Conservation (phyloP, 2,329 filamentous ascomycete species). For the Ophiocordyceps unilateralis region DNA sequence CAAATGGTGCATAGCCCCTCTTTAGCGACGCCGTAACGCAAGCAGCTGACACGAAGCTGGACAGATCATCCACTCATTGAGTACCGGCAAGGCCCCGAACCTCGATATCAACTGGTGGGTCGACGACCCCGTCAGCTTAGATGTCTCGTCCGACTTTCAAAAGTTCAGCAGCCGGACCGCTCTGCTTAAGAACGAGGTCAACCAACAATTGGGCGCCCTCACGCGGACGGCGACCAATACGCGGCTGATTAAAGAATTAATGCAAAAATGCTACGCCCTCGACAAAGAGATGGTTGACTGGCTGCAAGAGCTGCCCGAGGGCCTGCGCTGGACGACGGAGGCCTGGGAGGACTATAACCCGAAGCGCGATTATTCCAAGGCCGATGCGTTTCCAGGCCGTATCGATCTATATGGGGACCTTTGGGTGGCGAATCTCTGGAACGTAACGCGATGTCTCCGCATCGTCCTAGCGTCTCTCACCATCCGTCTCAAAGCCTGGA, state of each 20-base stretch:
- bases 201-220: slow-evolving; percentile 26
- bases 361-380: slow-evolving; percentile 29
- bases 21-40: slow-evolving; percentile 1
- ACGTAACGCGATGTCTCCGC: slow-evolving; percentile 32
- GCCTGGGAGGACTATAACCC: slow-evolving; percentile 38
- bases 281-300: slow-evolving; percentile 34
- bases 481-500: slow-evolving; percentile 41
- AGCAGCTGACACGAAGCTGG: not conserved
- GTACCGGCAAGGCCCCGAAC: slow-evolving; percentile 29
- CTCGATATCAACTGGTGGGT: slow-evolving; percentile 44
- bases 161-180: slow-evolving; percentile 32
- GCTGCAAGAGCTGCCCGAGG: slow-evolving; percentile 28
- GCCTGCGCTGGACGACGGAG: slow-evolving; percentile 31
- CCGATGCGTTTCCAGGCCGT: slow-evolving; percentile 40
- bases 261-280: slow-evolving; percentile 30
- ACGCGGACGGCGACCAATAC: slow-evolving; percentile 29
- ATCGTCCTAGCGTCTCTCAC: slow-evolving; percentile 34
- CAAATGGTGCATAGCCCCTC: slow-evolving; percentile 28
- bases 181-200: slow-evolving; percentile 35
- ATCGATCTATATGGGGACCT: slow-evolving; percentile 44
- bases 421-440: slow-evolving; percentile 38
- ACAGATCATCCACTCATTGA: slow-evolving; percentile 37
- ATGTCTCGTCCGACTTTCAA: slow-evolving; percentile 26
- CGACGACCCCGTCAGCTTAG: slow-evolving; percentile 27
- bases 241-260: slow-evolving; percentile 30